phyloP scores from a whole-genome alignment of 768 basidiomycete species.

The Porphyrellus cyaneotinctus region DNA sequence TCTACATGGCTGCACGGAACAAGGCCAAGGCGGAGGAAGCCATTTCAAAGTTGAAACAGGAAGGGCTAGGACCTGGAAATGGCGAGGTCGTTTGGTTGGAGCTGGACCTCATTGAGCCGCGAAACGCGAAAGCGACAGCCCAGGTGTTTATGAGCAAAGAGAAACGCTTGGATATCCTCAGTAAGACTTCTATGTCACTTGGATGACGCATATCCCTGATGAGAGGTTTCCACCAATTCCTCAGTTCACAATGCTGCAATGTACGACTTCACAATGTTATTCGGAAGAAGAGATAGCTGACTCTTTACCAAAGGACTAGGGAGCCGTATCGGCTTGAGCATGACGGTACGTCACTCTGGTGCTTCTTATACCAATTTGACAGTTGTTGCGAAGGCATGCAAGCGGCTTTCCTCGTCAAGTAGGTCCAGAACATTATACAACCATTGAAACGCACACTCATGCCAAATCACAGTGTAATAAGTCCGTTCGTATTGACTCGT shows the following conservation, averaged over 20 bases:
- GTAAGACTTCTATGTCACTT: slow-evolving; percentile 36
- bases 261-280: slow-evolving; percentile 29
- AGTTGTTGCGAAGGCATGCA: slow-evolving; percentile 32
- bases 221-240: background rate
- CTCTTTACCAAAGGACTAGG: slow-evolving; percentile 12
- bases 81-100: slow-evolving; percentile 48
- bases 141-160: slow-evolving; percentile 49
- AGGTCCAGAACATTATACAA: background rate
- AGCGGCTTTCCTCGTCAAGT: slow-evolving; percentile 45
- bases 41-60: slow-evolving; percentile 41
- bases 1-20: slow-evolving; percentile 54
- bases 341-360: slow-evolving; percentile 21
- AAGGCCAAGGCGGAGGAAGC: slow-evolving; percentile 44
- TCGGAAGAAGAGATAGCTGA: slow-evolving; percentile 8
- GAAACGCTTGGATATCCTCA: slow-evolving; percentile 49
- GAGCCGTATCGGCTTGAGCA: slow-evolving; percentile 18
- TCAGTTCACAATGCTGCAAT: slow-evolving; percentile 55
- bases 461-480: slow-evolving; percentile 37
- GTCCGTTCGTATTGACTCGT: slow-evolving; percentile 53
- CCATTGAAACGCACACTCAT: background rate
- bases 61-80: slow-evolving; percentile 41
- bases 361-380: background rate
- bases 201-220: background rate
- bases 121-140: slow-evolving; percentile 44
- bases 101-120: slow-evolving; percentile 49